Percentiles rank a stretch among this genome's conserved stretches.
Conservation (phyloP, 768 basidiomycete species). For the Paxillus rubicundulus region DNA sequence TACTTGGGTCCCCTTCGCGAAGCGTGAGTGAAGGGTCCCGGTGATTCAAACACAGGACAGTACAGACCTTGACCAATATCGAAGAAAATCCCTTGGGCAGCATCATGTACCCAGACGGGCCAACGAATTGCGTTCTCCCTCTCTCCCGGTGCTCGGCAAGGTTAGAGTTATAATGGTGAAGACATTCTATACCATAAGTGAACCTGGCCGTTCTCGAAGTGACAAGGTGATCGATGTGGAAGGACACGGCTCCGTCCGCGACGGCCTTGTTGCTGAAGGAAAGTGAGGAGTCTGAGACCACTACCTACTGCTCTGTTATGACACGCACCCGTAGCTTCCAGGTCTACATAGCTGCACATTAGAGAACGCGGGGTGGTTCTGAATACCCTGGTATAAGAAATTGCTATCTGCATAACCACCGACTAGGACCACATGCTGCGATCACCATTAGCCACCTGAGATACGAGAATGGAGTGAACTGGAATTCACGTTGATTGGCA, state of each 20-base stretch:
- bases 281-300: background rate
- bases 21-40: background rate
- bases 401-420: conserved; percentile 51
- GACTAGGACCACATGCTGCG: conserved; percentile 44
- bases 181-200: conserved; percentile 38
- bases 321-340: conserved; percentile 46
- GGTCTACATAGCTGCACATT: conserved; percentile 45
- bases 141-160: conserved; percentile 39
- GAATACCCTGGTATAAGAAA: conserved; percentile 43
- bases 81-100: conserved; percentile 36
- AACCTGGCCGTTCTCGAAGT: conserved; percentile 40
- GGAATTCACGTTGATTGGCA: conserved; percentile 18
- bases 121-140: conserved; percentile 13
- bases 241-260: conserved; percentile 45
- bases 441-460: background rate
- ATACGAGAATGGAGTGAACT: background rate
- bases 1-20: conserved; percentile 13
- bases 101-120: conserved; percentile 25
- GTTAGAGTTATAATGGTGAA: conserved; percentile 22
- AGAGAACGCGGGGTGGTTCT: conserved; percentile 32
- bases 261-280: conserved; percentile 44
- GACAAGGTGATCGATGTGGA: conserved; percentile 45
- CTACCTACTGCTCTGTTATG: too few relatives aligned
- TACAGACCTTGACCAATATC: conserved; percentile 34
- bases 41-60: rapidly evolving